Base-by-base conservation (phyloP, 805 yeast species). In the Metschnikowia continentalis region DNA sequence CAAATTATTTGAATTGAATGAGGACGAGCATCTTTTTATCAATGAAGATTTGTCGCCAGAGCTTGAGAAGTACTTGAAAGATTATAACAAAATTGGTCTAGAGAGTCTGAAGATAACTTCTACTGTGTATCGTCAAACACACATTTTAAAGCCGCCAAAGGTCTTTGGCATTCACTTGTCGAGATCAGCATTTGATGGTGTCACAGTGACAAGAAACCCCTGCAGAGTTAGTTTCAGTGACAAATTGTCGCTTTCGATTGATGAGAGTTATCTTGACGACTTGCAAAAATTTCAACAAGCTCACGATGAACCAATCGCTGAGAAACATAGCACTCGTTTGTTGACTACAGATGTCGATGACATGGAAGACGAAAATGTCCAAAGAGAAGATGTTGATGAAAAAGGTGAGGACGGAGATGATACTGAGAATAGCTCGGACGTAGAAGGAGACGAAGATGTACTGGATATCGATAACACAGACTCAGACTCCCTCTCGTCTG, bases 91-190 rank as follows among this genome's bases (percentile, higher is more conserved):
- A 43, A 64, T 66, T 7, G 78, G 78, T 0, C 67, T 78, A 44
- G 72, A 72, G 36, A 66, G 82, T 2, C 68, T 74, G 22, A 60
- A 67, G 8, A 62, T 88, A 3, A 79, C 80, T 41, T 80, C 92
- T 0, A 80, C 84, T 0, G 89, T 92, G 5, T 79, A 82, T 32
- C 87, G 88, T 61, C 79, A 77, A 54, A 81, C 84, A 0, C 74
- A 76, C 22, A 76, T 90, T 38, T 74, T 81, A 11, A 76, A 77
- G 49, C 79, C 88, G 3, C 97, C 99, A 0, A 75, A 79, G 49
- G 70, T 88, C 6, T 73, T 94, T 46, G 80, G 88, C 0, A 69
- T 92, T n/a, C 98, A 92, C 65, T 68, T 94, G 39, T 89, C 96
- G 8, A 75, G 98, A 59, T 91, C 97, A 0, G 78, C 86, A 39